Percentiles rank a stretch among this genome's conserved stretches.
Conservation (phyloP, 257 asterid genomes). For the Thymus quinquecostatus region DNA sequence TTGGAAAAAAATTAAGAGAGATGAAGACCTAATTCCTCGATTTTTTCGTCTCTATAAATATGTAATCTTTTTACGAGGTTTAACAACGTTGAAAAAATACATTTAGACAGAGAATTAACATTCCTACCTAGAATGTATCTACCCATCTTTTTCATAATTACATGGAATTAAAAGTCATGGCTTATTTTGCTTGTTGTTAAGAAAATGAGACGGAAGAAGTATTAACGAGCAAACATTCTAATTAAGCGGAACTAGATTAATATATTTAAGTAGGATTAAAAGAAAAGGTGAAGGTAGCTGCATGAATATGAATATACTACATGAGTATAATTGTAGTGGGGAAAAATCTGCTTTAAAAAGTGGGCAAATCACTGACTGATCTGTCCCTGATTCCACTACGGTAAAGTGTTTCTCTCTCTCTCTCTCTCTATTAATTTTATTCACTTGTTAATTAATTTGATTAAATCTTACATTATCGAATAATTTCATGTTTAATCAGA, state of each 20-base stretch:
- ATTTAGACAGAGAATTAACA: too few species aligned
- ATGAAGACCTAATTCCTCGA: background rate
- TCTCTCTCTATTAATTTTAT: background rate
- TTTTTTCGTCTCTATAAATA: background rate
- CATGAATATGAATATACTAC: constrained; percentile 6
- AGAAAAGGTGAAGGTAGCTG: background rate
- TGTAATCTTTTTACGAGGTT: too few species aligned
- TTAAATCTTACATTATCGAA: too few species aligned
- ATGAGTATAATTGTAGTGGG: background rate
- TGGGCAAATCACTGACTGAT: constrained; percentile 36
- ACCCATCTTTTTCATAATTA: too few species aligned
- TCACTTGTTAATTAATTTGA: background rate
- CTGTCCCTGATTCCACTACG: constrained; percentile 40
- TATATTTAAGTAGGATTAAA: background rate
- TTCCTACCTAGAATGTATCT: background rate
- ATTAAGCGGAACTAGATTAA: background rate
- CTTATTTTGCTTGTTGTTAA: too few species aligned
- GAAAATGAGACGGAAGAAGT: too few species aligned
- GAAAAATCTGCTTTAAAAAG: constrained; percentile 29
- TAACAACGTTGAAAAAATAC: too few species aligned
- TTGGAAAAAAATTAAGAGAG: background rate
- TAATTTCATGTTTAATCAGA: too few species aligned
- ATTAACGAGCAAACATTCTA: too few species aligned
- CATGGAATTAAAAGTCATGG: too few species aligned
- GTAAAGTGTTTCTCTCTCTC: constrained; percentile 24